Percentiles rank a stretch among this genome's conserved stretches.
Conservation (phyloP, 2,329 filamentous ascomycete genomes). For the Leptodontidium sp. region DNA sequence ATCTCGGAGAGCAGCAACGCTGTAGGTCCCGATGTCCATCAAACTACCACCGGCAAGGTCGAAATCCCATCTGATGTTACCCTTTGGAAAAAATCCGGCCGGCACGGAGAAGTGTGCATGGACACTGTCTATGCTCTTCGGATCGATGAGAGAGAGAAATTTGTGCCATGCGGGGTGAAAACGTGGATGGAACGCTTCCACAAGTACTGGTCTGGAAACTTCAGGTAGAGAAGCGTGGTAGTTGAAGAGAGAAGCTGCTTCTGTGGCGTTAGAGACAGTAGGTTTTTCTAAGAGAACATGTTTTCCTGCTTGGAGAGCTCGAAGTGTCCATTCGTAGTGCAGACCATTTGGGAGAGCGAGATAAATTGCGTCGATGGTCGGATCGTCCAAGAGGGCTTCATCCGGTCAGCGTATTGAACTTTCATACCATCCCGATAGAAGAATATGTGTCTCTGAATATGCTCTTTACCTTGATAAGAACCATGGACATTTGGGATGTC, state of each 20-base stretch:
- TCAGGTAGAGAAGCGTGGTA: conserved; percentile 46
- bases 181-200: conserved; percentile 61
- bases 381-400: conserved; percentile 47
- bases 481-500: conserved; percentile 19
- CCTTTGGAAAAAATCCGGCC: conserved; percentile 43
- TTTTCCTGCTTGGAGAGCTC: conserved; percentile 26
- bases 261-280: conserved; percentile 19
- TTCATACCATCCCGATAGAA: too few species aligned
- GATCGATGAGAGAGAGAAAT: conserved; percentile 53
- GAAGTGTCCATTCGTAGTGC: conserved; percentile 42
- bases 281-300: conserved; percentile 32
- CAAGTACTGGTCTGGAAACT: conserved; percentile 53
- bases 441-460: not conserved
- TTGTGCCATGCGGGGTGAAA: conserved; percentile 58
- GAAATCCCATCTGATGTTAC: conserved; percentile 56
- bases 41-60: conserved; percentile 47
- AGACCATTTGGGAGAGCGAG: conserved; percentile 25
- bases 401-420: not conserved
- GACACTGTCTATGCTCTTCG: conserved; percentile 49
- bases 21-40: conserved; percentile 54
- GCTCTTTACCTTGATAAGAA: conserved; percentile 37
- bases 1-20: conserved; percentile 49
- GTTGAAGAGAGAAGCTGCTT: conserved; percentile 53
- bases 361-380: conserved; percentile 29
- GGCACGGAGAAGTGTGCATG: conserved; percentile 45